phyloP scores from a whole-genome alignment of 768 basidiomycete species.

The Boletus pseudo-olivaceus region DNA sequence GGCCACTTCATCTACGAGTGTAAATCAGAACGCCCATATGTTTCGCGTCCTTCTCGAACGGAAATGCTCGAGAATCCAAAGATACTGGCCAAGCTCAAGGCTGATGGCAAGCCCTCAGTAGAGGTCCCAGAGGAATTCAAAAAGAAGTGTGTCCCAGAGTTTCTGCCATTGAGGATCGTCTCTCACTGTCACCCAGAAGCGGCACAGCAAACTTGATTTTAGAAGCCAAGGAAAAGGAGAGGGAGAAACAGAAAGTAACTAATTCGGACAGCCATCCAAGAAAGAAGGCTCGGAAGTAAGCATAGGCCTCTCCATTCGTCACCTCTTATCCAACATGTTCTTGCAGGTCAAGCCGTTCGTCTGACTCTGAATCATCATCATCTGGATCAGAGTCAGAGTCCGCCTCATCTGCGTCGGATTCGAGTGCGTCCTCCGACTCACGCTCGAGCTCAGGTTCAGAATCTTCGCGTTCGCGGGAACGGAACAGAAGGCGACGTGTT shows the following conservation, averaged over 20 bases:
- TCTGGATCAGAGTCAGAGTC: conserved; percentile 21
- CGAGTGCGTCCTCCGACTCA: conserved; percentile 42
- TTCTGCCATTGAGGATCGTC: not conserved
- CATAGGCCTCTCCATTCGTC: conserved; percentile 21
- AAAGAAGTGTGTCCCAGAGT: conserved; percentile 51
- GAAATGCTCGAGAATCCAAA: conserved; percentile 80
- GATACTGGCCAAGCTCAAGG: conserved; percentile 60
- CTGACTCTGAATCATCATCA: conserved; percentile 24
- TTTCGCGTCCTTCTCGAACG: conserved; percentile 85
- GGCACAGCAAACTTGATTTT: conserved; percentile 86
- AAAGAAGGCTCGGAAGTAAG: conserved; percentile 40
- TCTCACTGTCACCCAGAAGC: conserved; percentile 38
- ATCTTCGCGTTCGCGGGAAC: conserved; percentile 44
- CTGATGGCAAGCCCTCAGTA: conserved; percentile 70
- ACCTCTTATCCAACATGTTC: not conserved
- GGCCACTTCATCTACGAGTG: conserved; percentile 94
- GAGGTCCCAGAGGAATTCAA: conserved; percentile 92
- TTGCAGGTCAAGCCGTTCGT: conserved; percentile 33
- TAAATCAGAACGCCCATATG: conserved; percentile 75
- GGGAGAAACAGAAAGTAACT: conserved; percentile 41
- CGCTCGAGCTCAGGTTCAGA: conserved; percentile 43
- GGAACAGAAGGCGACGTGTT: conserved; percentile 38
- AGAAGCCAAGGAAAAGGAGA: conserved; percentile 76
- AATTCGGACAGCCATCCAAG: conserved; percentile 28
- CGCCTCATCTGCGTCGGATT: conserved; percentile 32